Base-by-base conservation (phyloP, 352 stramenopile species). In the Phytophthora crassamura region DNA sequence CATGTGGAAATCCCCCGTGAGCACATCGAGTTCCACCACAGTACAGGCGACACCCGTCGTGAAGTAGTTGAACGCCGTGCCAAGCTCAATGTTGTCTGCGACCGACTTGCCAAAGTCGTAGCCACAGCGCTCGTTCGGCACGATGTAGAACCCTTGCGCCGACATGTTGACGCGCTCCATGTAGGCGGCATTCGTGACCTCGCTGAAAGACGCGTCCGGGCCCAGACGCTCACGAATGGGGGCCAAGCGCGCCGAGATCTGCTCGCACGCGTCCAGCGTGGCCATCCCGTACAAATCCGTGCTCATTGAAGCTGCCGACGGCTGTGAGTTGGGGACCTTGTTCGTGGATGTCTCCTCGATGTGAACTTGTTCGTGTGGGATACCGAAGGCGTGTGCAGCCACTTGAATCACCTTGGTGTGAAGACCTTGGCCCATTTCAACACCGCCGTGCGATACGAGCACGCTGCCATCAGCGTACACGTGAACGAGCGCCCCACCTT, bases 371-470 rank as follows among this genome's bases (percentile, higher is more conserved):
- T 96, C 82, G n/a, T 98, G 74, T 2, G 91, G 76, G 43, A 98
- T 97, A 2, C 84, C 88, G 74, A 99, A 98, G 15, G 91, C 91
- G 25, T 95, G 86, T 20, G 96, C 96, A 15, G 93, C 82, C 36
- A 94, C 80, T 51, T 94, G 86, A 40, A 93, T 91, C 49, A 96
- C 92, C 74, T 99, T 99, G 1, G 96, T 99, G 74, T 99, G 94
- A 6, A 99, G 72, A 10, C 96, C 97, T 75, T 99, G 96, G 30
- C 96, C 96, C 97, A 99, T 99, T 79, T 99, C 97, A n/a, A 97
- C 97, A 25, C 96, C 97, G 28, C 97, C 96, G 60, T 99, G 96
- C 9, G 89, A 97, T 8, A 99, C 83, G 36, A 99, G 69, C 30
- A 99, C 94, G 55, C 94, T 98, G 7, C 95, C 96, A 61, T 99